Evolutionary conservation across 257 asterid species (phyloP).

Genomic region (Fraxinus anomala): DNA sequence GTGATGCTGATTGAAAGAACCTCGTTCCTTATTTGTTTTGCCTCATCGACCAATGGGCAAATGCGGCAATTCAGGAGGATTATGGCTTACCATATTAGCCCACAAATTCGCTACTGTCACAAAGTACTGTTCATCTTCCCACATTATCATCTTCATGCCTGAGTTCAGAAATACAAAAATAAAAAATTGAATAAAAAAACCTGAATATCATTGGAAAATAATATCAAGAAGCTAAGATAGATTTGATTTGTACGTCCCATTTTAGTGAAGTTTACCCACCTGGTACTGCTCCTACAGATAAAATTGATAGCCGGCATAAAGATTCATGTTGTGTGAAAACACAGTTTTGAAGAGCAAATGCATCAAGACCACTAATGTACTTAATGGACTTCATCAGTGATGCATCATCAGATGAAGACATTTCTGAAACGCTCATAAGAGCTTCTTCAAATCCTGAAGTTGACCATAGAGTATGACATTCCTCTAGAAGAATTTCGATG

Average conservation of each 20-base stretch:
- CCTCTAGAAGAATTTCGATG: slow-evolving; percentile 48
- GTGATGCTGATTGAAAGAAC: slow-evolving; percentile 10
- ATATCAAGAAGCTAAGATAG: slow-evolving; percentile 4
- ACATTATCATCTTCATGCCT: slow-evolving; percentile 57
- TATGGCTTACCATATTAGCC: slow-evolving; percentile 58
- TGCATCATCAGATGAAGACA: slow-evolving; percentile 35
- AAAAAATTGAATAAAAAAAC: neutral
- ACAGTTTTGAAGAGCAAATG: slow-evolving; percentile 48
- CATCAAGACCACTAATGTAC: slow-evolving; percentile 55
- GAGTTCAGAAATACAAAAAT: slow-evolving; percentile 25
- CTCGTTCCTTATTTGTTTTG: slow-evolving; percentile 16
- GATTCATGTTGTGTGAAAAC: slow-evolving; percentile 45
- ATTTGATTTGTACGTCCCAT: slow-evolving; percentile 15
- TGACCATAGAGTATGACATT: slow-evolving; percentile 63
- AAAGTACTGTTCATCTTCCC: slow-evolving; percentile 63
- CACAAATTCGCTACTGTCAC: slow-evolving; percentile 72
- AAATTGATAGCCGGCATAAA: slow-evolving; percentile 58
- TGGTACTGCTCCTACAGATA: slow-evolving; percentile 56
- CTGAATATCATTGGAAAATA: neutral
- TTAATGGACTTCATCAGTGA: slow-evolving; percentile 54
- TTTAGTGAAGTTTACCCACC: slow-evolving; percentile 42
- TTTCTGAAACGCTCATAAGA: slow-evolving; percentile 43
- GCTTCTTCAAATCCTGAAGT: slow-evolving; percentile 71
- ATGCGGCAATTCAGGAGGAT: slow-evolving; percentile 61
- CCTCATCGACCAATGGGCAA: slow-evolving; percentile 37